Evolutionary conservation across 768 basidiomycete species (phyloP).

Genomic region (Boletus bicolor): DNA sequence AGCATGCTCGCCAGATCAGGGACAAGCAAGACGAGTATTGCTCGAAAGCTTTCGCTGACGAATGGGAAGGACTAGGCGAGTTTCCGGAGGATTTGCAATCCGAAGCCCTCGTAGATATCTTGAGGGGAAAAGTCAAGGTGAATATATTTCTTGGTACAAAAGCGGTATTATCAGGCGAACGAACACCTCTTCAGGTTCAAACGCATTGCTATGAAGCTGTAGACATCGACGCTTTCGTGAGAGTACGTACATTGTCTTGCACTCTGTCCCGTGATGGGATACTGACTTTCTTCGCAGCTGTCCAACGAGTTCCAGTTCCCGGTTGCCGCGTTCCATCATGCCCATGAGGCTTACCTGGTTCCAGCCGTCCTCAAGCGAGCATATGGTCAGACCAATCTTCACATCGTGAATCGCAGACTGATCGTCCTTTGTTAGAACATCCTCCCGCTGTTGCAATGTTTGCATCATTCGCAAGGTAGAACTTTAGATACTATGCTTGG

Average conservation of each 20-base stretch:
- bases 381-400: slow-evolving; percentile 42
- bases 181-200: slow-evolving; percentile 34
- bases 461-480: slow-evolving; percentile 49
- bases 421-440: slow-evolving; percentile 31
- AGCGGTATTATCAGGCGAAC: neutral
- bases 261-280: neutral
- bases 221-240: slow-evolving; percentile 64
- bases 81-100: slow-evolving; percentile 71
- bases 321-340: slow-evolving; percentile 74
- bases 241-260: slow-evolving; percentile 39
- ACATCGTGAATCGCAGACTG: neutral
- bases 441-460: slow-evolving; percentile 73
- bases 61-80: slow-evolving; percentile 44
- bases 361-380: slow-evolving; percentile 68
- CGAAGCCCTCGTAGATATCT: slow-evolving; percentile 67
- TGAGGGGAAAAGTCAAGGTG: slow-evolving; percentile 75
- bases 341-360: slow-evolving; percentile 79
- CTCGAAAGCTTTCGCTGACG: slow-evolving; percentile 41
- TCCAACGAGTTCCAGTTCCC: slow-evolving; percentile 82
- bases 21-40: slow-evolving; percentile 69
- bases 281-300: slow-evolving; percentile 37
- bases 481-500: neutral
- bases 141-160: neutral
- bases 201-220: slow-evolving; percentile 60
- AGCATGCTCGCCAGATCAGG: slow-evolving; percentile 63